Base-by-base conservation (phyloP, 352 stramenopile genomes). In the Thalassiosira livingstoniorum region DNA sequence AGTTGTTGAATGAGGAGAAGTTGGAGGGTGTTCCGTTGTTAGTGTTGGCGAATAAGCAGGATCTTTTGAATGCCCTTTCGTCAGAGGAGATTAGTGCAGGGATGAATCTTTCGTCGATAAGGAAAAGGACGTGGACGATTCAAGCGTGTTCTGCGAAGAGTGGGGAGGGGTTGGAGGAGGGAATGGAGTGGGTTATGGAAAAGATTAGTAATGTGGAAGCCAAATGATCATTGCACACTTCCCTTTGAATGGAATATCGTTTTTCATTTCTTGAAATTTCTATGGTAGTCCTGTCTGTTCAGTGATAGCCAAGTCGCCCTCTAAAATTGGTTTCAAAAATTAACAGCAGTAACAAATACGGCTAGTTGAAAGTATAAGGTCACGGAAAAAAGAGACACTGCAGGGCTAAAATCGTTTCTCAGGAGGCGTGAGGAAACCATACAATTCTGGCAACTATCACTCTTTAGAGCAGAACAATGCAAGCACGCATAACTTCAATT, bases 21-120 rank as follows among this genome's bases (percentile, higher is more conserved):
- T 93, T 99, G 21, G 80, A 91, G 34, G 95, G 96, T 61, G 95
- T 98, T 53, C 96, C 96, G 10, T 93, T 98, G 45, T 93, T 99
- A 25, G 94, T 98, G 43, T 98, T 98, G 80, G 96, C 96, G 47
- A 99, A 98, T 92, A 99, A 99, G 87, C 96, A 98, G 85, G 97
- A 98, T 83, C 83, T 98, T 74, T 90, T 98, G 11, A 98, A 97
- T 71, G 95, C 96, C 54, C 80, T 98, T 75, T 92, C 95, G 2
- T 89, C 95, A 32, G 92, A 94, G 47, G 87, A 96, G 80, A 98
- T 98, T 75, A 96, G 94, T n/a, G 96, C 95, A 68, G 93, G 90
- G 45, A 89, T 98, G 47, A 96, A 97, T 47, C 47, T 89, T 10
- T 35, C 39, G 13, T 64, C 31, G 27, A 78, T 83, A 43, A 7